phyloP scores from a whole-genome alignment of 169 alveolate species.

The Plasmodium cynomolgi region DNA sequence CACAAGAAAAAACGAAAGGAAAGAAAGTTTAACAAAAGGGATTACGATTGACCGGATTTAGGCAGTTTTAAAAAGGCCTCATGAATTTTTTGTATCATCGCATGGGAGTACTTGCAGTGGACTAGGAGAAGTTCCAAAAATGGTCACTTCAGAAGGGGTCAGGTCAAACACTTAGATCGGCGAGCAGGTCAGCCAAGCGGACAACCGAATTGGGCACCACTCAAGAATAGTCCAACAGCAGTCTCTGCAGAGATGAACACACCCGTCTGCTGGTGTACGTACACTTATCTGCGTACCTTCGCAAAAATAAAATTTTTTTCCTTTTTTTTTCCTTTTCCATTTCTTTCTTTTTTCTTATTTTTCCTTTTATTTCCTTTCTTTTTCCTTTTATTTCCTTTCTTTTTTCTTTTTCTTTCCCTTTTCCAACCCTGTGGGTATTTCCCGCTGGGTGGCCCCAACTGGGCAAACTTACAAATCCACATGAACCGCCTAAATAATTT shows the following conservation, averaged over 20 bases:
- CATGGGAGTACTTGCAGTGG: neutral
- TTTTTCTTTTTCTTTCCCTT: neutral
- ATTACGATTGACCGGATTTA: conserved; percentile 3
- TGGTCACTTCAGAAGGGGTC: neutral
- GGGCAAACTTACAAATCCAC: conserved; percentile 1
- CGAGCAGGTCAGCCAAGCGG: neutral
- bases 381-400: neutral
- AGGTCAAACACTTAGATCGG: too few species aligned
- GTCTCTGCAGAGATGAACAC: neutral
- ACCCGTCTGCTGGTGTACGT: neutral
- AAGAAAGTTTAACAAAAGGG: conserved; percentile 50
- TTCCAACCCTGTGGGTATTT: neutral
- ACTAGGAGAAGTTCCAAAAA: neutral
- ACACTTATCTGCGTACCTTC: neutral
- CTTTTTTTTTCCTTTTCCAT: neutral
- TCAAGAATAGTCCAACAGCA: neutral
- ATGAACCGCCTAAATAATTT: conserved; percentile 35
- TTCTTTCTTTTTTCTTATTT: neutral
- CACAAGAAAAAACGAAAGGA: conserved; percentile 43
- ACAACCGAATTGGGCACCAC: neutral
- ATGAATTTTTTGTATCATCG: neutral
- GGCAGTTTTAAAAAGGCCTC: too few species aligned
- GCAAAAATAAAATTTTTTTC: neutral
- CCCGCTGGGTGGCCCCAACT: neutral
- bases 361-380: neutral